These are phyloP conservation scores for Neurospora sp. DNA, from an alignment of 495 filamentous ascomycete species.

Conservation along the genomic window DNA sequence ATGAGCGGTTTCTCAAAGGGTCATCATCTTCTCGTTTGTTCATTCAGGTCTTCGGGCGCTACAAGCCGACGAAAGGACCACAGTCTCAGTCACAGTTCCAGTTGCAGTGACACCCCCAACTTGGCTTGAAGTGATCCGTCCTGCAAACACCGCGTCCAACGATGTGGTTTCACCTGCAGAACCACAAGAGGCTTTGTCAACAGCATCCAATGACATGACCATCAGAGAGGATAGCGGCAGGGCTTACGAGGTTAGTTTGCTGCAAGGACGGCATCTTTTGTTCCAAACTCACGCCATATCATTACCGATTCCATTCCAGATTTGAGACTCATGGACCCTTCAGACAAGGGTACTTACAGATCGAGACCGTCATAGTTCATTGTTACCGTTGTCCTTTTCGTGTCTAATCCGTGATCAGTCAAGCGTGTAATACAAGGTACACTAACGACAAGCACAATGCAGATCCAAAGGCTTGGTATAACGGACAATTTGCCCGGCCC, in stretches of 20 bases:
- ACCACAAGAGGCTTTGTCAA: background rate
- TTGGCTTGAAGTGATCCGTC: background rate
- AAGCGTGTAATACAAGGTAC: background rate
- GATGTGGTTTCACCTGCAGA: background rate
- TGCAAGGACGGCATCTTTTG: background rate
- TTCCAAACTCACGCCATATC: background rate
- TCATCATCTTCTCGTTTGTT: background rate
- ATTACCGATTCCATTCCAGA: background rate
- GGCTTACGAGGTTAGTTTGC: background rate
- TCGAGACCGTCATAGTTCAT: background rate
- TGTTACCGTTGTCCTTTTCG: background rate
- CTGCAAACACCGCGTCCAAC: background rate
- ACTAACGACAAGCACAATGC: background rate
- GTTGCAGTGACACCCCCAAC: background rate
- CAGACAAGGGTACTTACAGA: background rate
- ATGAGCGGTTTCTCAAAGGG: background rate
- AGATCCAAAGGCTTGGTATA: background rate
- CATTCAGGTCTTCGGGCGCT: background rate
- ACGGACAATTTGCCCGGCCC: background rate
- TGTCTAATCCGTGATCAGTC: background rate
- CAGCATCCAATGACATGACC: background rate
- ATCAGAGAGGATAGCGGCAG: background rate
- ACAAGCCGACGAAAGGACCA: background rate
- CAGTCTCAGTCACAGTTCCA: background rate
- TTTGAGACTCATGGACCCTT: background rate